Evolutionary conservation across 345 rosid species (phyloP).

Genomic region (Eucalyptus rudis): DNA sequence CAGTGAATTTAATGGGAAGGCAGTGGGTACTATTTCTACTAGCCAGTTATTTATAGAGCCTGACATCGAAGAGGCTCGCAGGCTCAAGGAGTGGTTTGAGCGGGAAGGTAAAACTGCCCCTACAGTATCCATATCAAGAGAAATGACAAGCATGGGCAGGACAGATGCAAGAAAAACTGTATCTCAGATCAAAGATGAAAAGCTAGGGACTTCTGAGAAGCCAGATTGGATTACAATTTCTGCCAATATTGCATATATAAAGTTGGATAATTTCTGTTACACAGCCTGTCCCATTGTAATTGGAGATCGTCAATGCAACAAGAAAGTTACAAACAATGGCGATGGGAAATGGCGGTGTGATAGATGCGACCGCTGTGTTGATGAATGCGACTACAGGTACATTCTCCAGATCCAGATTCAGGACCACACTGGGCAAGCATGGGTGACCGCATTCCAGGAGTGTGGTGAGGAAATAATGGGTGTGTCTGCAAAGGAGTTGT

Average conservation of each 20-base stretch:
- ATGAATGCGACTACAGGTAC: conserved; percentile 78
- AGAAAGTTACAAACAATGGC: conserved; percentile 85
- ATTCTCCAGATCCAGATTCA: conserved; percentile 83
- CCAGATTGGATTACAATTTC: conserved; percentile 80
- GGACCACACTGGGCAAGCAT: conserved; percentile 75
- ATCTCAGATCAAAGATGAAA: conserved; percentile 87
- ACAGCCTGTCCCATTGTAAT: conserved; percentile 79
- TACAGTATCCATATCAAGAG: conserved; percentile 66
- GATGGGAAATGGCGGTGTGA: conserved; percentile 94
- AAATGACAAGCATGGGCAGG: conserved; percentile 31
- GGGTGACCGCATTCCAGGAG: conserved; percentile 95
- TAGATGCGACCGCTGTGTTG: conserved; percentile 55
- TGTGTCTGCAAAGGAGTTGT: conserved; percentile 72
- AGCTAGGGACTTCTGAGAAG: conserved; percentile 82
- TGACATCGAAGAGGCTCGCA: conserved; percentile 57
- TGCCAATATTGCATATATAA: conserved; percentile 53
- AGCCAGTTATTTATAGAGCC: conserved; percentile 72
- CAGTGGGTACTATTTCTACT: conserved; percentile 62
- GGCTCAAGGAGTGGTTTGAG: conserved; percentile 65
- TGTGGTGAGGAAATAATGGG: conserved; percentile 79
- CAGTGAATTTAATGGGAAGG: conserved; percentile 74
- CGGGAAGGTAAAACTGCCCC: conserved; percentile 55
- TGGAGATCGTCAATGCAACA: conserved; percentile 77
- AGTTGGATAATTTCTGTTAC: conserved; percentile 80
- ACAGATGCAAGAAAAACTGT: conserved; percentile 52